Percentiles rank a stretch among this genome's conserved stretches.
These are phyloP conservation scores for Pichia manshurica DNA, from an alignment of 805 yeast genomes.

Conservation along the genomic window DNA sequence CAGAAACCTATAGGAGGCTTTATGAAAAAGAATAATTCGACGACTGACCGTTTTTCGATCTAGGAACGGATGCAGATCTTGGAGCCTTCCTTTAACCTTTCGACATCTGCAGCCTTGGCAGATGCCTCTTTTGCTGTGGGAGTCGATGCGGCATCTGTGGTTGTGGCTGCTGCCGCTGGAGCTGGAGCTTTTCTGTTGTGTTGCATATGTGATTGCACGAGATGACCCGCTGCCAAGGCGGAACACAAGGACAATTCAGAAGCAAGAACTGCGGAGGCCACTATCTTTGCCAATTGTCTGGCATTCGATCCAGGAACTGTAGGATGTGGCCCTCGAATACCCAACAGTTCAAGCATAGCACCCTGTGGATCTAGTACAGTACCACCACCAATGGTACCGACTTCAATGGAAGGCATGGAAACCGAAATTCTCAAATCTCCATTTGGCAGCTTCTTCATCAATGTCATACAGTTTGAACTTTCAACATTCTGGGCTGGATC, in stretches of 20 bases:
- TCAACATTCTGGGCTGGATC: conserved; percentile 99
- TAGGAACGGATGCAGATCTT: conserved; percentile 65
- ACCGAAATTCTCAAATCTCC: conserved; percentile 90
- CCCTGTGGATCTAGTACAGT: conserved; percentile 96
- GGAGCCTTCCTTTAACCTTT: conserved; percentile 65
- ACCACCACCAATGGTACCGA: conserved; percentile 99
- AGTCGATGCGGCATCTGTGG: conserved; percentile 18
- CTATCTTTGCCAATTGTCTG: conserved; percentile 83
- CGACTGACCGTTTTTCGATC: not conserved
- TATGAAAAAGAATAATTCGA: no score
- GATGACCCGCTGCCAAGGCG: conserved; percentile 97
- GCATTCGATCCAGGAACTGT: conserved; percentile 93
- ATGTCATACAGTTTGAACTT: conserved; percentile 93
- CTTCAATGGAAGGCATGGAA: conserved; percentile 99
- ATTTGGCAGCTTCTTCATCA: conserved; percentile 69
- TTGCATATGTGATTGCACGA: conserved; percentile 95
- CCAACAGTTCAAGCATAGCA: conserved; percentile 89
- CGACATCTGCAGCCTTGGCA: conserved; percentile 28
- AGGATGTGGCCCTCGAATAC: conserved; percentile 94
- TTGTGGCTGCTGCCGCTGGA: conserved; percentile 22
- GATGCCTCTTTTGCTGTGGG: conserved; percentile 20
- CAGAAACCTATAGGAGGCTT: not conserved
- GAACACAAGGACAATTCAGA: conserved; percentile 93
- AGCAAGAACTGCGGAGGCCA: conserved; percentile 92
- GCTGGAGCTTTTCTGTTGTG: conserved; percentile 61